A percentile compares a stretch with the other conserved stretches of the same genome.
These are phyloP conservation scores for Globisporangium nodosum DNA, from an alignment of 352 stramenopile species.

Conservation along the genomic window DNA sequence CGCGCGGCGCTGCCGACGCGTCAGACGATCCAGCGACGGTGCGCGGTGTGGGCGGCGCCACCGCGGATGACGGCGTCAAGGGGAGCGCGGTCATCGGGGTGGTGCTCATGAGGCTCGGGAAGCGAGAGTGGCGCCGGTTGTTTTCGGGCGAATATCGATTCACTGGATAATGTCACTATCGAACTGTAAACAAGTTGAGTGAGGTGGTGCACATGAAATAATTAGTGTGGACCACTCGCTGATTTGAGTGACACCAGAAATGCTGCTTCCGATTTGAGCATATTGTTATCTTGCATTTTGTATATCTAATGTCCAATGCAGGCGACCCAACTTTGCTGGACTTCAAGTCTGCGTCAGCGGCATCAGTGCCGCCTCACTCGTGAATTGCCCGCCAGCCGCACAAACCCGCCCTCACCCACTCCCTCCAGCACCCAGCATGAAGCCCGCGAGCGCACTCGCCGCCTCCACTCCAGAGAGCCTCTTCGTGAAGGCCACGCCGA, in stretches of 20 bases:
- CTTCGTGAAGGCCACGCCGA: slow-evolving; percentile 17
- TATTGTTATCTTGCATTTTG: too few relatives aligned
- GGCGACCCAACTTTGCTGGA: too few relatives aligned
- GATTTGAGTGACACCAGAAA: not conserved
- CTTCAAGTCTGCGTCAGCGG: not conserved
- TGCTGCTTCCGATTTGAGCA: not conserved
- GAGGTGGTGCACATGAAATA: too few relatives aligned
- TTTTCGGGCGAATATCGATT: too few relatives aligned
- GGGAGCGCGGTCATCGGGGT: not conserved
- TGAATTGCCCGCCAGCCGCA: not conserved
- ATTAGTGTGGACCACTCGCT: too few relatives aligned
- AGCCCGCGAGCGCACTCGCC: not conserved
- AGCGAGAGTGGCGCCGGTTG: not conserved
- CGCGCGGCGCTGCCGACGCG: not conserved
- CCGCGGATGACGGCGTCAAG: not conserved
- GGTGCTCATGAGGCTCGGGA: not conserved
- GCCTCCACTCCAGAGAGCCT: slow-evolving; percentile 2
- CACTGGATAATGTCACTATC: not conserved
- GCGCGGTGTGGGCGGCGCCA: not conserved
- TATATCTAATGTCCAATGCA: too few relatives aligned
- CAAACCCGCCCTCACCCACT: not conserved
- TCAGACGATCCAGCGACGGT: not conserved
- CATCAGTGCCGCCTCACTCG: not conserved
- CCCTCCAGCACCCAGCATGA: not conserved
- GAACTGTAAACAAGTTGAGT: too few relatives aligned